phyloP scores from a whole-genome alignment of 148 eudicot species.

The Beta vulgaris region DNA sequence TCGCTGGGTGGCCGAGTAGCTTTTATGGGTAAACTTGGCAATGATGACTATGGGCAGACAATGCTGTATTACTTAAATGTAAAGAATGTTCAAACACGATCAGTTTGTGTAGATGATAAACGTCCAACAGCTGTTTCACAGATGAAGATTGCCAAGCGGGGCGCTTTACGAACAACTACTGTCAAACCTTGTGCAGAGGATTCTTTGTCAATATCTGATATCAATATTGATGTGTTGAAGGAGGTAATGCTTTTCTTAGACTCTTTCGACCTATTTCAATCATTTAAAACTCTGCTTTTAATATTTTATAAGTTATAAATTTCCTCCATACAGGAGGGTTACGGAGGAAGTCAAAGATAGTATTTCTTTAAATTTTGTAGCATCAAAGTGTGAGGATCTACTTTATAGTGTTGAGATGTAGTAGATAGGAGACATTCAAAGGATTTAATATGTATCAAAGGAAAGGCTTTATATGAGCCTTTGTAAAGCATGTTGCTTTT shows the following conservation, averaged over 20 bases:
- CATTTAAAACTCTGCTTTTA: not conserved
- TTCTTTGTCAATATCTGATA: slow-evolving; percentile 70
- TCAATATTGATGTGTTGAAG: slow-evolving; percentile 81
- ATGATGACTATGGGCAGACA: slow-evolving; percentile 73
- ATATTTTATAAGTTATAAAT: not conserved
- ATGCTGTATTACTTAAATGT: slow-evolving; percentile 61
- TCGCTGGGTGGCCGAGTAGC: slow-evolving; percentile 76
- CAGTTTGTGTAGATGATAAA: slow-evolving; percentile 58
- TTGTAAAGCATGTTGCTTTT: not conserved
- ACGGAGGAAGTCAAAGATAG: not conserved
- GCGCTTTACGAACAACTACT: slow-evolving; percentile 54
- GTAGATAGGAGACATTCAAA: not conserved
- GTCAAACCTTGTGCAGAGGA: slow-evolving; percentile 86
- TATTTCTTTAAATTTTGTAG: not conserved
- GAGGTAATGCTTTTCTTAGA: slow-evolving; percentile 55
- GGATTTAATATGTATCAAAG: not conserved
- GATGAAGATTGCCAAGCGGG: slow-evolving; percentile 80
- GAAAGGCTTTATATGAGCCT: not conserved
- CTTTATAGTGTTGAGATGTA: not conserved
- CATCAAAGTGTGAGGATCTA: not conserved
- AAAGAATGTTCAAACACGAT: slow-evolving; percentile 69
- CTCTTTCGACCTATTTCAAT: not conserved
- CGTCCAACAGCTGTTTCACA: slow-evolving; percentile 61
- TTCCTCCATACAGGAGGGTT: not conserved
- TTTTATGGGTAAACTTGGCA: slow-evolving; percentile 93